Percentiles rank a stretch among this genome's conserved stretches.
Conservation (phyloP, 768 basidiomycete genomes). For the Mycena haematopus region DNA sequence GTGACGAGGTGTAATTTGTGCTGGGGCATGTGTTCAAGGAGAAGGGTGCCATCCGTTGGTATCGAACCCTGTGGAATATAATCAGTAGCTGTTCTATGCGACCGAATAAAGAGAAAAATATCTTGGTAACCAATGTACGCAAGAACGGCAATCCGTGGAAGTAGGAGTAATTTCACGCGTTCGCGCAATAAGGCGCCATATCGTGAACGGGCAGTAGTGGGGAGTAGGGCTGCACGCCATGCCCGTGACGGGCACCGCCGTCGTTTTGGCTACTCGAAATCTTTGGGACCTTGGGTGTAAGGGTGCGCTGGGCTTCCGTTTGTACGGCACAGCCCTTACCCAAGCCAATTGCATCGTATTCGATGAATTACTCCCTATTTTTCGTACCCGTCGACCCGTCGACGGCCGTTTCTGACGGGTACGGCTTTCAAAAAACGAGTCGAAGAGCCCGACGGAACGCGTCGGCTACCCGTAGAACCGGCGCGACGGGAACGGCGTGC, state of each 20-base stretch:
- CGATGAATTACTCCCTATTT: too few relatives aligned
- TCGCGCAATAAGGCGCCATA: conserved; percentile 14
- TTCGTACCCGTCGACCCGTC: too few relatives aligned
- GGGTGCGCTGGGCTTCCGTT: too few relatives aligned
- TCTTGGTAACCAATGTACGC: too few relatives aligned
- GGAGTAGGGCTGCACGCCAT: neutral
- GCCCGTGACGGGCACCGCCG: neutral
- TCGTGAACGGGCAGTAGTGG: too few relatives aligned
- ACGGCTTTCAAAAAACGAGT: neutral
- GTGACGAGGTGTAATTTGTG: conserved; percentile 93
- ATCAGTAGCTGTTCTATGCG: neutral
- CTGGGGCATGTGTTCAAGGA: conserved; percentile 91
- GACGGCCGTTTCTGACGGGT: too few relatives aligned
- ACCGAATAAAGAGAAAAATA: neutral
- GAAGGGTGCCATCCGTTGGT: conserved; percentile 95
- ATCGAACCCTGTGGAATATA: conserved; percentile 73
- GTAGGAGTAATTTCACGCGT: conserved; percentile 5
- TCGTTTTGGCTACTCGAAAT: too few relatives aligned
- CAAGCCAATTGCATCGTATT: too few relatives aligned
- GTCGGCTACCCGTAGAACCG: too few relatives aligned
- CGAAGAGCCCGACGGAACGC: neutral
- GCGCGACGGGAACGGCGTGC: too few relatives aligned
- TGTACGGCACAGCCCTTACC: too few relatives aligned
- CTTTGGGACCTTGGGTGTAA: too few relatives aligned
- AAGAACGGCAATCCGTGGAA: neutral